A percentile compares a stretch with the other conserved stretches of the same genome.
Conservation (phyloP, 305 asterid species). For the Fraxinus ornus region DNA sequence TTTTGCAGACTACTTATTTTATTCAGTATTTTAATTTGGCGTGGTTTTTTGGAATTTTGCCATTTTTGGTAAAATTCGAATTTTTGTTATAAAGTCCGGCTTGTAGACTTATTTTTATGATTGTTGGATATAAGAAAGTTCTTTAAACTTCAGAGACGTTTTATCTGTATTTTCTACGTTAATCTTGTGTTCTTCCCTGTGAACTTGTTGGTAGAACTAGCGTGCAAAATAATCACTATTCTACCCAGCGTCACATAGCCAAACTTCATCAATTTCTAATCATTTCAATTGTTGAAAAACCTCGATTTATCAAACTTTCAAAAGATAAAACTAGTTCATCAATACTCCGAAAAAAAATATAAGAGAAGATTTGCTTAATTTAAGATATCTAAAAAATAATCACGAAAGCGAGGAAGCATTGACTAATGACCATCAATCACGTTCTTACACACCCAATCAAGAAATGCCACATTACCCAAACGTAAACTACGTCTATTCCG, state of each 20-base stretch:
- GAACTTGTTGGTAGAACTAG: too few relatives aligned
- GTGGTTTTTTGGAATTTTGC: too few relatives aligned
- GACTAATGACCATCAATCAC: conserved; percentile 43
- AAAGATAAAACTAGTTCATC: not conserved
- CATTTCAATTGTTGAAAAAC: not conserved
- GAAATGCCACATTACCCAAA: conserved; percentile 40
- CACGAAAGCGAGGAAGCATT: conserved; percentile 30
- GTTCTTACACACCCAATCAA: conserved; percentile 26
- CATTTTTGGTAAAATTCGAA: too few relatives aligned
- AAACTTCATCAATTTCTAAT: not conserved
- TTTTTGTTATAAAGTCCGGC: too few relatives aligned
- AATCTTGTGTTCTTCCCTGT: too few relatives aligned
- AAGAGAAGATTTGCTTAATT: not conserved
- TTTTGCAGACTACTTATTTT: too few relatives aligned
- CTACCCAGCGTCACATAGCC: not conserved
- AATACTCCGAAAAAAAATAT: not conserved
- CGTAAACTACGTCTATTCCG: conserved; percentile 40
- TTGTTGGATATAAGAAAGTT: too few relatives aligned
- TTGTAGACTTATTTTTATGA: too few relatives aligned
- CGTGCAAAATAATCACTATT: too few relatives aligned
- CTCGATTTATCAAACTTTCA: not conserved
- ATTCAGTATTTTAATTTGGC: too few relatives aligned
- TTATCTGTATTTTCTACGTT: too few relatives aligned
- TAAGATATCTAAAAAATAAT: not conserved
- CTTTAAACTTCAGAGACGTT: too few relatives aligned